Base-by-base conservation (phyloP, 2,329 filamentous ascomycete species). In the Botryosphaeria dothidea region DNA sequence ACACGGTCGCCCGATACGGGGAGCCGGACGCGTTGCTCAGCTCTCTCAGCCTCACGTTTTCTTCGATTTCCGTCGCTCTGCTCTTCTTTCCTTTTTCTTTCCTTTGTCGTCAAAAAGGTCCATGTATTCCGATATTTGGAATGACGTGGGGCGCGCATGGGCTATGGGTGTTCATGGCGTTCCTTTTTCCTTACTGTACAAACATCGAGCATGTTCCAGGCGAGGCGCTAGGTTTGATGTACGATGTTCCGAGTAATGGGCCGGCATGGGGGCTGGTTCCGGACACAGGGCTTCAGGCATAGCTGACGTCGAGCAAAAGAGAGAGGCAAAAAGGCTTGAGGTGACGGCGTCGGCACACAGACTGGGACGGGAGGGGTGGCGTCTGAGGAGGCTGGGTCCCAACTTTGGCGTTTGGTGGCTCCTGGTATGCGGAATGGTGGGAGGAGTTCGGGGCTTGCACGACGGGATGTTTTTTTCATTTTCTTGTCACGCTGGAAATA, bases 171-270 rank as follows among this genome's bases (percentile, higher is more conserved):
- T 64, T 56, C 38, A 45, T 34, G 62, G 62, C 49, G 62, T 54
- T 57, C 29, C 41, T 63, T 57, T 57, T 64, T 49, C 19, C 29
- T 48, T 49, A 64, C 62, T 64, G 62, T 64, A 64, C 51, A 64
- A 64, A 64, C 51, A 64, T 49, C 29, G 62, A 64, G 61, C 61
- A 64, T 64, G 19, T 49, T 64, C 49, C 61, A 43, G 49, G 48
- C 48, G 61, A 45, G 62, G 62, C 62, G 62, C 62, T 64, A 64
- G 38, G 62, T 52, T 57, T 54, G 62, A 56, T 56, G 62, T 45
- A 46, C 36, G 49, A 46, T 46, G 62, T 46, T 57, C 51, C 62
- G 62, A 64, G 38, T 56, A 64, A 64, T 38, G 62, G 51, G 41
- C 51, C 45, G 38, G 62, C 62, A 64, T 36, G 62, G 62, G 62